These are phyloP conservation scores for Ajuga reptans DNA, from an alignment of 305 asterid genomes.

Conservation along the genomic window DNA sequence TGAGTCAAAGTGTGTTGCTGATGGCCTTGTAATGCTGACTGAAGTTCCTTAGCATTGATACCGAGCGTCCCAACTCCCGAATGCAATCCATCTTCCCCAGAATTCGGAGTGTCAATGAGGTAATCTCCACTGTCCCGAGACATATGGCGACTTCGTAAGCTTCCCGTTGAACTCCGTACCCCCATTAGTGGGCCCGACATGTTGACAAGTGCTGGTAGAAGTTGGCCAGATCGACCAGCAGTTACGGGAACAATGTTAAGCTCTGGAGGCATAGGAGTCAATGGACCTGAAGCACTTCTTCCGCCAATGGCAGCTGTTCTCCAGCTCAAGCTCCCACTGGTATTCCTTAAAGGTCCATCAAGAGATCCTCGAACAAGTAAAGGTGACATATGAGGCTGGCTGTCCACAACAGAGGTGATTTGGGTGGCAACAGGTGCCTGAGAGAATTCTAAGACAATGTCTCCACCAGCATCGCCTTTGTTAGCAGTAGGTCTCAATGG, in stretches of 20 bases:
- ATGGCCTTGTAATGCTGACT: slow-evolving; percentile 97
- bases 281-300: slow-evolving; percentile 94
- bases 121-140: slow-evolving; percentile 99
- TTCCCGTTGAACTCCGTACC: slow-evolving; percentile 93
- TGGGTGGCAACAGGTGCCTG: slow-evolving; percentile 82
- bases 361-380: slow-evolving; percentile 93
- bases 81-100: slow-evolving; percentile 88
- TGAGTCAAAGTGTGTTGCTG: slow-evolving; percentile 91
- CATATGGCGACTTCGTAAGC: slow-evolving; percentile 93
- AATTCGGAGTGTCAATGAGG: slow-evolving; percentile 88
- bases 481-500: slow-evolving; percentile 59
- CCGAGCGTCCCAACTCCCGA: slow-evolving; percentile 59
- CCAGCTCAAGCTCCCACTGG: slow-evolving; percentile 99
- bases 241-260: slow-evolving; percentile 75
- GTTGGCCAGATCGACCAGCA: slow-evolving; percentile 95
- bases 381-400: slow-evolving; percentile 99
- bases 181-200: slow-evolving; percentile 99
- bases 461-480: slow-evolving; percentile 66
- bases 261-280: slow-evolving; percentile 94
- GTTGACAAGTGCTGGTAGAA: slow-evolving; percentile 84
- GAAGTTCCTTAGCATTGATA: slow-evolving; percentile 90
- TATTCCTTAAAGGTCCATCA: slow-evolving; percentile 87
- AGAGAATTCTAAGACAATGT: slow-evolving; percentile 79
- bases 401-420: slow-evolving; percentile 66
- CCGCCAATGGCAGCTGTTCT: slow-evolving; percentile 96